Evolutionary conservation across 176 grass and related monocot species (phyloP).

Genomic region (Otatea glauca): DNA sequence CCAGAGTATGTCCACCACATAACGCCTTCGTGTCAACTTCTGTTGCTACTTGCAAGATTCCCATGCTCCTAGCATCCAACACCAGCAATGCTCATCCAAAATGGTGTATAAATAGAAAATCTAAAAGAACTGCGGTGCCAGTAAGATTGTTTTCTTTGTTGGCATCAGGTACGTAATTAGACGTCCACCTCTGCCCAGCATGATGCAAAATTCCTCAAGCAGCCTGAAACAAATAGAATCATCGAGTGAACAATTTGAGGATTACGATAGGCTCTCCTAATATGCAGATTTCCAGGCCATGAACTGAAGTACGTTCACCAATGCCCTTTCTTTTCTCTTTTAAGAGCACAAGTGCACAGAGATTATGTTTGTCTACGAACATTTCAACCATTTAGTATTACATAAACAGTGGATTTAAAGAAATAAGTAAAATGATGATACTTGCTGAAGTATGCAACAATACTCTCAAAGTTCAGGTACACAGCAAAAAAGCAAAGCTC

Average conservation of each 20-base stretch:
- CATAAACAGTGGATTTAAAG: not conserved
- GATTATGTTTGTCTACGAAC: not conserved
- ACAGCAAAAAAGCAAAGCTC: not conserved
- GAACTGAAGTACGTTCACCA: not conserved
- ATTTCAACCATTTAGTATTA: not conserved
- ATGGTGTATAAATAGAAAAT: not conserved
- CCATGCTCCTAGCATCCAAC: not conserved
- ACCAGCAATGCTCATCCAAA: not conserved
- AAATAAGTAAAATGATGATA: not conserved
- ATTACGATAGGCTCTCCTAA: not conserved
- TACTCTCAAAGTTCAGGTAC: not conserved
- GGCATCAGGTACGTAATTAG: not conserved
- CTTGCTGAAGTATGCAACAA: not conserved
- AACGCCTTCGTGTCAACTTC: not conserved
- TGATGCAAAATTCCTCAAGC: not conserved
- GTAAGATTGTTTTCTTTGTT: slow-evolving; percentile 19
- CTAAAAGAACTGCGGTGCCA: not conserved
- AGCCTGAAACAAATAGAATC: not conserved
- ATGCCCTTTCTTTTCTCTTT: not conserved
- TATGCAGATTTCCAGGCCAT: not conserved
- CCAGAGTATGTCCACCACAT: not conserved
- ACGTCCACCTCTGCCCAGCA: not conserved
- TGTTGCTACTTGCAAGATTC: not conserved
- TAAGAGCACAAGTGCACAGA: not conserved
- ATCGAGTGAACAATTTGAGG: not conserved